Evolutionary conservation across 2,329 filamentous ascomycete genomes (phyloP).

Genomic region (Fusarium illudens): DNA sequence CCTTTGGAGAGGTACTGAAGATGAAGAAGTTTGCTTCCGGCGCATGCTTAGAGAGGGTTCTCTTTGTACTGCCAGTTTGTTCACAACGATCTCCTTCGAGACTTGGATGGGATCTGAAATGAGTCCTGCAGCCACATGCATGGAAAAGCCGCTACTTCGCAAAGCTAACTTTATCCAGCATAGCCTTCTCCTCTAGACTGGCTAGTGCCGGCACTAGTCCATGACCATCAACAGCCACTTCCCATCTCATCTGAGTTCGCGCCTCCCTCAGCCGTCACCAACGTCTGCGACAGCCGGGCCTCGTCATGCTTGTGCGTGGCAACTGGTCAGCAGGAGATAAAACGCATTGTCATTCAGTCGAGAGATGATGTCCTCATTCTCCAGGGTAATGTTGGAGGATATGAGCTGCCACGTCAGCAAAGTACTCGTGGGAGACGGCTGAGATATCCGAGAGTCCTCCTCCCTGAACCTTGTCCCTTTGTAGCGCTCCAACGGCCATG

Average conservation of each 20-base stretch:
- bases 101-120: background rate
- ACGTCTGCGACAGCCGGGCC: background rate
- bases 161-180: conserved; percentile 16
- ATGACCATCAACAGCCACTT: background rate
- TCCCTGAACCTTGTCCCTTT: conserved; percentile 9
- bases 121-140: background rate
- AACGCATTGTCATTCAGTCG: background rate
- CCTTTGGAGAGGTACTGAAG: no score
- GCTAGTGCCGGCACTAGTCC: background rate
- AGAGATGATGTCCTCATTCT: background rate
- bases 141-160: conserved; percentile 5
- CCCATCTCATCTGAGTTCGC: background rate
- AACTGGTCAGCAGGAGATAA: background rate
- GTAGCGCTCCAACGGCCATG: conserved; percentile 4
- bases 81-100: background rate
- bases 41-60: background rate
- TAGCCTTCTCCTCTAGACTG: background rate
- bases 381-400: conserved; percentile 14
- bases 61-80: background rate
- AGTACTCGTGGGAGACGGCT: conserved; percentile 22
- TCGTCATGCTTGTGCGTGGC: background rate
- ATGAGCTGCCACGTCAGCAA: conserved; percentile 29
- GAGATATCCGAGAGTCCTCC: conserved; percentile 30
- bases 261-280: background rate
- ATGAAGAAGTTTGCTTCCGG: background rate